Conservation (phyloP, 192 early-diverging fungal species). For the Anaeromyces robustus region DNA sequence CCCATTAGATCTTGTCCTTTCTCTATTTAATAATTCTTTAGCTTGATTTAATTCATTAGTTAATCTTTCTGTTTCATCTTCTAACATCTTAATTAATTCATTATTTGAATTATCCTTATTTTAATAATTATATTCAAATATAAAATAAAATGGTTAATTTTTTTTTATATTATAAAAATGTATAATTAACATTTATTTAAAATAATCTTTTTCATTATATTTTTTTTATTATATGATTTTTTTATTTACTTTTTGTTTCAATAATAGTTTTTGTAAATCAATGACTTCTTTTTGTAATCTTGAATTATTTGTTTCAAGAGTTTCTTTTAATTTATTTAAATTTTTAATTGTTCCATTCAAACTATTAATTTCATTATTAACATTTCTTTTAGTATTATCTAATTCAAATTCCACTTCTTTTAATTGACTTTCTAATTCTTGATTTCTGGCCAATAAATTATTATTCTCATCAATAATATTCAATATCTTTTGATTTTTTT, state of each 20-base stretch:
- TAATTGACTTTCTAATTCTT: neutral
- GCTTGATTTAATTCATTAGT: neutral
- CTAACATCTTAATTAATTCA: neutral
- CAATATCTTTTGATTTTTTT: neutral
- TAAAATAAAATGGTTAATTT: neutral
- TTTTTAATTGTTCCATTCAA: neutral
- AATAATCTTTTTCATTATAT: too few species aligned
- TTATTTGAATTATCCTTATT: neutral
- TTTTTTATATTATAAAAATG: too few species aligned
- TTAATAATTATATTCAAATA: neutral
- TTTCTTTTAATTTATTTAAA: neutral
- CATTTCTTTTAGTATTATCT: neutral
- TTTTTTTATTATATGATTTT: too few species aligned
- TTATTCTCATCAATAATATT: neutral
- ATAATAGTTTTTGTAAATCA: neutral
- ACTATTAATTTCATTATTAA: neutral
- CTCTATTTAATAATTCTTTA: neutral
- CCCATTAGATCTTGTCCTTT: neutral
- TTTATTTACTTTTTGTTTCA: neutral
- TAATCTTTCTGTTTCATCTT: neutral
- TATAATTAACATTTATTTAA: too few species aligned
- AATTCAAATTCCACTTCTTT: neutral
- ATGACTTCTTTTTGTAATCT: neutral
- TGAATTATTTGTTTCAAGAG: neutral
- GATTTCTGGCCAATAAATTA: neutral